phyloP scores from a whole-genome alignment of 2,329 filamentous ascomycete species.

The Scedosporium dehoogii region DNA sequence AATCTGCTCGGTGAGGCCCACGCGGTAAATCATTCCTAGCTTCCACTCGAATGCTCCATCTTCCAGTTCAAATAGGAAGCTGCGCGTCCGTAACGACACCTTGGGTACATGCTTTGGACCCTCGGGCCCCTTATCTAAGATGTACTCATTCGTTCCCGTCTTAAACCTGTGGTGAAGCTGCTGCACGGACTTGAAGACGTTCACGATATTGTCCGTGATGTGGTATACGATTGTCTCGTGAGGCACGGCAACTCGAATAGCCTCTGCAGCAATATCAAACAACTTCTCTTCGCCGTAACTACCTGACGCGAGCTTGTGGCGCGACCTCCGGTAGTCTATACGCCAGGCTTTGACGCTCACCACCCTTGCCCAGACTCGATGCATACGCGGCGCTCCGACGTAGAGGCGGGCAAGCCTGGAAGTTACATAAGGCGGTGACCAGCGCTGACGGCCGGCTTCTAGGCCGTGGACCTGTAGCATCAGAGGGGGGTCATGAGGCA shows the following conservation, averaged over 20 bases:
- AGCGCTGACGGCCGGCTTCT: conserved; percentile 76
- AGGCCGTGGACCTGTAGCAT: conserved; percentile 83
- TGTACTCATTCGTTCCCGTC: conserved; percentile 79
- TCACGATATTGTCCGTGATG: conserved; percentile 88
- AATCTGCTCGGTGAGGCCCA: conserved; percentile 79
- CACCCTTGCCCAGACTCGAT: conserved; percentile 74
- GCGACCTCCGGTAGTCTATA: conserved; percentile 69
- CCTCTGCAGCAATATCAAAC: conserved; percentile 75
- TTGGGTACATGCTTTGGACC: conserved; percentile 79
- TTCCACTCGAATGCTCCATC: conserved; percentile 98
- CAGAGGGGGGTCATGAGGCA: conserved; percentile 82
- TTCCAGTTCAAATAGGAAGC: conserved; percentile 83
- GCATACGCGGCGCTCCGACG: conserved; percentile 76
- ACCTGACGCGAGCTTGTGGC: conserved; percentile 52
- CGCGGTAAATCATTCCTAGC: conserved; percentile 83
- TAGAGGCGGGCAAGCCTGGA: conserved; percentile 76
- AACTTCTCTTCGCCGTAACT: conserved; percentile 63
- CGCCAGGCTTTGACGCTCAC: conserved; percentile 74
- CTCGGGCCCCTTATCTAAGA: conserved; percentile 76
- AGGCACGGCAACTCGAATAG: conserved; percentile 77
- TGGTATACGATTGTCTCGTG: conserved; percentile 84
- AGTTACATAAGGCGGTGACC: conserved; percentile 72
- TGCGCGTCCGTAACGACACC: conserved; percentile 70
- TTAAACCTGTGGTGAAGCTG: conserved; percentile 91
- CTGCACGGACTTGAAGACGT: conserved; percentile 74